Conservation (phyloP, 2,329 filamentous ascomycete genomes). For the Exophiala alcalophila region DNA sequence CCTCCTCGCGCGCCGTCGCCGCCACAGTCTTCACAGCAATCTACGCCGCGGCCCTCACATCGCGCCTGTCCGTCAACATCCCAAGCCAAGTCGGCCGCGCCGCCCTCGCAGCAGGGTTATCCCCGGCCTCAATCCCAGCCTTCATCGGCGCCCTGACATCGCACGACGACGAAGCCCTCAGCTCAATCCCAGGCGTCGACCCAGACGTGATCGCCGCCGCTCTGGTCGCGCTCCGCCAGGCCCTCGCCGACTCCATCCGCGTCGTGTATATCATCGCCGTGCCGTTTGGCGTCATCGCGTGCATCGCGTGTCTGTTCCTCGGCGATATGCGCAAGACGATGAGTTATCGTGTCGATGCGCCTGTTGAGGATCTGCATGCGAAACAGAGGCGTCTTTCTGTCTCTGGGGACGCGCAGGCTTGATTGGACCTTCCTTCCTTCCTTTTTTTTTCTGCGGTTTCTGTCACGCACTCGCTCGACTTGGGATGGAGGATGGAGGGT, state of each 20-base stretch:
- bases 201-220: constrained; percentile 14
- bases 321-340: constrained; percentile 28
- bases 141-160: constrained; percentile 19
- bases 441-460: too few species aligned
- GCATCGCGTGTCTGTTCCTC: constrained; percentile 22
- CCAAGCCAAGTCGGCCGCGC: constrained; percentile 16
- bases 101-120: constrained; percentile 18
- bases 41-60: constrained; percentile 20
- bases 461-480: too few species aligned
- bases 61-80: constrained; percentile 16
- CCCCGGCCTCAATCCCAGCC: constrained; percentile 10
- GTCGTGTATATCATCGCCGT: constrained; percentile 25
- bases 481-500: too few species aligned
- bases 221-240: constrained; percentile 18
- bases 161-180: constrained; percentile 19
- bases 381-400: constrained; percentile 13
- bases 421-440: too few species aligned
- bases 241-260: constrained; percentile 24
- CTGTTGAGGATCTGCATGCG: constrained; percentile 26
- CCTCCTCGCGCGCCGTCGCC: constrained; percentile 23
- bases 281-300: constrained; percentile 23
- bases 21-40: constrained; percentile 27
- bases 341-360: constrained; percentile 27
- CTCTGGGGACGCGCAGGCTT: too few species aligned
- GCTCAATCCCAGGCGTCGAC: constrained; percentile 16